Percentiles rank a stretch among this genome's conserved stretches.
These are phyloP conservation scores for Liquidambar formosana DNA, from an alignment of 164 flowering plant species.

Conservation along the genomic window DNA sequence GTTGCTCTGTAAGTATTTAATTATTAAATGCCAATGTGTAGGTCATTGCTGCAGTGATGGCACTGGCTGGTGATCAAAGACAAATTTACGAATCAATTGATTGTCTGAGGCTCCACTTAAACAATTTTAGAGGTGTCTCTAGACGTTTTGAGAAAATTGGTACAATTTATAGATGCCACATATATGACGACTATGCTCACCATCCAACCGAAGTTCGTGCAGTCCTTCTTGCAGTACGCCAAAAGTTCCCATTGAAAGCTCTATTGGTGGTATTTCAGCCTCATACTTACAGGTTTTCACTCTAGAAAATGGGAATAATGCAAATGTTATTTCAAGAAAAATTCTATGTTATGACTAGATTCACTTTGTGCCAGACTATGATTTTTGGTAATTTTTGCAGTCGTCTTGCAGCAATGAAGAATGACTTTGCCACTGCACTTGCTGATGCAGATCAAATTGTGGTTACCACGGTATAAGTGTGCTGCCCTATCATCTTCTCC, in stretches of 20 bases:
- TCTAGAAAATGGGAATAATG: not conserved
- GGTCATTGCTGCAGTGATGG: slow-evolving; percentile 39
- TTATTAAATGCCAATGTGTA: slow-evolving; percentile 10
- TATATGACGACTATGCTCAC: slow-evolving; percentile 56
- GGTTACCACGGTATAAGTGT: slow-evolving; percentile 31
- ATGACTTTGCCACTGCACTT: slow-evolving; percentile 44
- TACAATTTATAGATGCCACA: slow-evolving; percentile 27
- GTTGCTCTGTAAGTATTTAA: not conserved
- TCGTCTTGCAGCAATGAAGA: slow-evolving; percentile 45
- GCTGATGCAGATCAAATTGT: slow-evolving; percentile 43
- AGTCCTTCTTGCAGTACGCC: slow-evolving; percentile 50
- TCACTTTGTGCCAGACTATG: not conserved
- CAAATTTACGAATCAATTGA: slow-evolving; percentile 23
- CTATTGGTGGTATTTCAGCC: slow-evolving; percentile 49
- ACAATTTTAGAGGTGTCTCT: slow-evolving; percentile 39
- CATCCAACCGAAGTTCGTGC: slow-evolving; percentile 52
- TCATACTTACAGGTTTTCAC: slow-evolving; percentile 44
- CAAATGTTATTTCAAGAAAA: slow-evolving; percentile 5
- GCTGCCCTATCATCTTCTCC: not conserved
- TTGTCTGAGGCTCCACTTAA: slow-evolving; percentile 21
- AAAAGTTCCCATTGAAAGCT: slow-evolving; percentile 28
- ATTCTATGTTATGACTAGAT: not conserved
- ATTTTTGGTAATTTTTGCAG: slow-evolving; percentile 21
- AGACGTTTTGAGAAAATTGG: slow-evolving; percentile 53
- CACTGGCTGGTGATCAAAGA: slow-evolving; percentile 21